Percentiles rank a stretch among this genome's conserved stretches.
phyloP scores from a whole-genome alignment of 805 yeast genomes.

The Pichia scutulata region DNA sequence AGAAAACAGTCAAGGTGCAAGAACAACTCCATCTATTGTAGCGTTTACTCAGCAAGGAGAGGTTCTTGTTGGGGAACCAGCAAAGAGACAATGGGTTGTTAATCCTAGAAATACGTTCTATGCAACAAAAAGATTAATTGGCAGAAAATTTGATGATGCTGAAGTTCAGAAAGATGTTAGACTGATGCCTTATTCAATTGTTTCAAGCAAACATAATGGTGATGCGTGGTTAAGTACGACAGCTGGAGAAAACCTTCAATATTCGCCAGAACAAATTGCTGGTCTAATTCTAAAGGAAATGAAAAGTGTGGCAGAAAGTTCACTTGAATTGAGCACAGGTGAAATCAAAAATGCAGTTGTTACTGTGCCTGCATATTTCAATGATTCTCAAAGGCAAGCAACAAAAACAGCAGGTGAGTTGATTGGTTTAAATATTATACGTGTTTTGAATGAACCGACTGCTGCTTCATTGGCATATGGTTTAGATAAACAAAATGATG shows the following conservation, averaged over 20 bases:
- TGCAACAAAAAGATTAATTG: slow-evolving; percentile 92
- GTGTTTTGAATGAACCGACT: slow-evolving; percentile 85
- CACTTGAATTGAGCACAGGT: slow-evolving; percentile 48
- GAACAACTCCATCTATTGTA: slow-evolving; percentile 89
- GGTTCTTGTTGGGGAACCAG: slow-evolving; percentile 88
- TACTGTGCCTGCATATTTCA: slow-evolving; percentile 84
- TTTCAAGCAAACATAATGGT: slow-evolving; percentile 67
- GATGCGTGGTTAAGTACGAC: slow-evolving; percentile 92
- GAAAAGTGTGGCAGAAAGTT: slow-evolving; percentile 89
- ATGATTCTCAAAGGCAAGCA: slow-evolving; percentile 85
- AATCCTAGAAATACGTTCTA: slow-evolving; percentile 91
- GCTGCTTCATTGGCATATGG: slow-evolving; percentile 93
- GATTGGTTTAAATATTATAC: slow-evolving; percentile 79
- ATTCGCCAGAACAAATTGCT: slow-evolving; percentile 95
- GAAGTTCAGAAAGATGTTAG: slow-evolving; percentile 88
- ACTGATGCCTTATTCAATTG: slow-evolving; percentile 85
- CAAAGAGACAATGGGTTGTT: slow-evolving; percentile 93
- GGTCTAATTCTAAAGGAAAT: slow-evolving; percentile 87
- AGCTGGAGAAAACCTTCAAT: slow-evolving; percentile 56
- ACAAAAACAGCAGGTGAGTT: slow-evolving; percentile 94
- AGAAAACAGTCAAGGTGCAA: slow-evolving; percentile 70
- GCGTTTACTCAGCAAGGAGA: slow-evolving; percentile 87
- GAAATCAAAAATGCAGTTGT: slow-evolving; percentile 81
- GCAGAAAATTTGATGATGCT: slow-evolving; percentile 80
- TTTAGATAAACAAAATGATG: slow-evolving; percentile 62